Evolutionary conservation across 208 protist genomes (phyloP).

Genomic region (Leishmania mexicana): DNA sequence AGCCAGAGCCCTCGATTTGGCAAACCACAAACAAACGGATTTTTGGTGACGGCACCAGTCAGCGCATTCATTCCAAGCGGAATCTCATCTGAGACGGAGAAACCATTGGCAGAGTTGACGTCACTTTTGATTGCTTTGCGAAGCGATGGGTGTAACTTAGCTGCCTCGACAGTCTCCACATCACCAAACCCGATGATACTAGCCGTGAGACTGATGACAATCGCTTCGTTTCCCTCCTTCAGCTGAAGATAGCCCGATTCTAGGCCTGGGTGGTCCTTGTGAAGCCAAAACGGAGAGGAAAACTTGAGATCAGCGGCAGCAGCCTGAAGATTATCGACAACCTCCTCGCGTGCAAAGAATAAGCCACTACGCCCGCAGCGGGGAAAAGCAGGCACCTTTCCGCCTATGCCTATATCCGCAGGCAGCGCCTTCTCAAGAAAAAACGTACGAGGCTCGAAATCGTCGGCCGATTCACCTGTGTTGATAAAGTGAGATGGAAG

Average conservation of each 20-base stretch:
- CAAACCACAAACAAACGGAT: conserved; percentile 71
- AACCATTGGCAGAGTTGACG: background rate
- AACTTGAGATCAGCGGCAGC: conserved; percentile 74
- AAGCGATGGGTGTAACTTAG: conserved; percentile 61
- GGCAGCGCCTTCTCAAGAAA: conserved; percentile 48
- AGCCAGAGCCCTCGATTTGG: conserved; percentile 82
- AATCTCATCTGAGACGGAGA: conserved; percentile 32
- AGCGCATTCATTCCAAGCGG: conserved; percentile 85
- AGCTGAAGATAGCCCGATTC: conserved; percentile 65
- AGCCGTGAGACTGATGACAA: conserved; percentile 78
- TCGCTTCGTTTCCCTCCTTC: conserved; percentile 78
- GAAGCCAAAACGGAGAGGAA: conserved; percentile 87
- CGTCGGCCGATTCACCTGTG: conserved; percentile 39
- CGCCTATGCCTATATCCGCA: background rate
- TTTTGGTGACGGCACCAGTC: conserved; percentile 63
- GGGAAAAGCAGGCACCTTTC: conserved; percentile 21
- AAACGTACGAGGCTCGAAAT: conserved; percentile 70
- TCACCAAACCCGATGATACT: conserved; percentile 62
- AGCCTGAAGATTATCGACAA: conserved; percentile 89
- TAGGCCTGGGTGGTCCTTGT: conserved; percentile 60
- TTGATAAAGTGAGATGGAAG: conserved; percentile 80
- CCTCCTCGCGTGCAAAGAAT: conserved; percentile 87
- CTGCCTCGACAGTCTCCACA: conserved; percentile 48
- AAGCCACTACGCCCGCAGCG: conserved; percentile 79
- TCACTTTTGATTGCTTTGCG: conserved; percentile 12